phyloP scores from a whole-genome alignment of 257 asterid species.

The Solanum bukasovii region DNA sequence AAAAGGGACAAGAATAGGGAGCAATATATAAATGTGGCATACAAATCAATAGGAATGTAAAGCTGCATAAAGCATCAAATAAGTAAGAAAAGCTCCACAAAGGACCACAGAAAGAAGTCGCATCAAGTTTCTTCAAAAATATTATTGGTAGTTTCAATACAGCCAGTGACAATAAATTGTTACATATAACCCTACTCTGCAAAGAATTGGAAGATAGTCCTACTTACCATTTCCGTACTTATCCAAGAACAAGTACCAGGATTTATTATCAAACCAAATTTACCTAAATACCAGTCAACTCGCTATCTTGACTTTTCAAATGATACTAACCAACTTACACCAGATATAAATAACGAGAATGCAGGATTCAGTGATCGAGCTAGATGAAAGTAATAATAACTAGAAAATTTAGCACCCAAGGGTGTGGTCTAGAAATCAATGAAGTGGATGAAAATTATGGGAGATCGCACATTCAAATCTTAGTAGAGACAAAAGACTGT shows the following conservation, averaged over 20 bases:
- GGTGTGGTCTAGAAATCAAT: background rate
- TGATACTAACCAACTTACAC: background rate
- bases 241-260: background rate
- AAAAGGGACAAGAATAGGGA: background rate
- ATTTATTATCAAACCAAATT: background rate
- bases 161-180: background rate
- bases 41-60: background rate
- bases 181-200: background rate
- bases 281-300: background rate
- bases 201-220: background rate
- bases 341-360: background rate
- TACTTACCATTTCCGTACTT: background rate
- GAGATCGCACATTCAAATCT: background rate
- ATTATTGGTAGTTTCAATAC: background rate
- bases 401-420: background rate
- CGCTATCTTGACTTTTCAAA: background rate
- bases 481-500: background rate
- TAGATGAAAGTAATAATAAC: background rate
- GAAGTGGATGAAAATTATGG: background rate
- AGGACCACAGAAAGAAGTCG: background rate
- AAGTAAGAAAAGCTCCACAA: background rate
- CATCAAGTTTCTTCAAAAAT: background rate
- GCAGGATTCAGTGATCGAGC: background rate
- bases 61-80: background rate
- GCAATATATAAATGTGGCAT: background rate